Conservation (phyloP, 352 stramenopile genomes). For the Phytophthora ramorum region DNA sequence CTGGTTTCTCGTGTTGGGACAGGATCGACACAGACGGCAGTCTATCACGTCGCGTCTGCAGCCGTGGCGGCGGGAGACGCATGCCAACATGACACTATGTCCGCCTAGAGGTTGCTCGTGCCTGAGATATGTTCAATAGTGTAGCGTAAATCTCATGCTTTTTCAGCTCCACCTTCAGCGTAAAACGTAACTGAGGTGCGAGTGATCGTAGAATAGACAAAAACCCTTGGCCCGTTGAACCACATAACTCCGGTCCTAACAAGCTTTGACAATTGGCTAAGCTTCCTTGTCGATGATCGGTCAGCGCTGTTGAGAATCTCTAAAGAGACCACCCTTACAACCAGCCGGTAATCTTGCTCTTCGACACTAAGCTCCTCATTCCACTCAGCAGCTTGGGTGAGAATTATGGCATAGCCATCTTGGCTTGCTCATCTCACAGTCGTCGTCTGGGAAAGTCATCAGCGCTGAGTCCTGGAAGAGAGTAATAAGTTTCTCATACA, state of each 20-base stretch:
- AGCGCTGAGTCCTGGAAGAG: not conserved
- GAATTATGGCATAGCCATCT: not conserved
- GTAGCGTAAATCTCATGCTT: not conserved
- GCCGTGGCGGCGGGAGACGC: no score
- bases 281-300: conserved; percentile 8
- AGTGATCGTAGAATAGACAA: not conserved
- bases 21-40: no score
- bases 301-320: not conserved
- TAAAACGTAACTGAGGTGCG: not conserved
- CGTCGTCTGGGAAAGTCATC: not conserved
- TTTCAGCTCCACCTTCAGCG: not conserved
- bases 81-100: not conserved
- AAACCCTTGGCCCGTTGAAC: not conserved
- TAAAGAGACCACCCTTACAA: conserved; percentile 10
- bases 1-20: no score
- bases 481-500: not conserved
- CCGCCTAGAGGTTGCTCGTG: not conserved
- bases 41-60: no score
- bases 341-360: not conserved
- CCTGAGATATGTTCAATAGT: conserved; percentile 3
- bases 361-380: not conserved
- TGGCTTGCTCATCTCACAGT: not conserved
- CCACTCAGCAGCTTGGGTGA: not conserved
- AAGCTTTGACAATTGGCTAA: conserved; percentile 1
- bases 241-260: not conserved